Base-by-base conservation (phyloP, 257 asterid genomes). In the Knoxia roxburghii region DNA sequence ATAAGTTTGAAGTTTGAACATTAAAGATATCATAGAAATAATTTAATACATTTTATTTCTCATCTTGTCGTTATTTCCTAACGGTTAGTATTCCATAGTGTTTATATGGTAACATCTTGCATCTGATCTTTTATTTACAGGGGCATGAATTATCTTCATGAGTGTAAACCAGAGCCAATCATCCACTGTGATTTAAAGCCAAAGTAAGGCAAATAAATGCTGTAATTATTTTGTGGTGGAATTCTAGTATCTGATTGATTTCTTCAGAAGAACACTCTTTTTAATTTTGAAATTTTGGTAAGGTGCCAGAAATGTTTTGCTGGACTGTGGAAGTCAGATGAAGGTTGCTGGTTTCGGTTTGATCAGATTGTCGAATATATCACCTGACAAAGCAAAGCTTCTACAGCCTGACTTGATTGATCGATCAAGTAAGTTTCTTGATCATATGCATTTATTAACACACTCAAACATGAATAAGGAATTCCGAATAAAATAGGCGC, bases 221-320 rank as follows among this genome's bases (percentile, higher is more conserved):
- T 84, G 57, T 53, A 76, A 88, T 71, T 68, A 39, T 67, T 71
- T 76, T 40, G 26, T 35, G 51, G 46, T 55, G 49, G 33, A 50
- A 21, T 24, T 39, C 66, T 29, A 55, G 41, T 70, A 45, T 20
- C 35, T 24, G 35, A 73, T 43, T 64, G 45, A 74, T 60, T 54
- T 67, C 45, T 10, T 59, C 46, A 23, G 60, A 7, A 64, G 58
- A 70, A 39, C 73, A 64, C 75, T 65, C 56, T 73, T 80, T 80
- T 83, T 87, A 89, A 86, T 80, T 81, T 77, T 78, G 76, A 82
- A 87, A 80, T 79, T 78, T 82, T 75, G 73, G 89, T 87, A 92
- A 92, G 98, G 98, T 89, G 96, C 96, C 98, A 89, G 98, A 87
- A 90, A 94, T 87, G 77, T 94, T 85, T 90, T 90, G 96, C 95